Base-by-base conservation (phyloP, 2,329 filamentous ascomycete species). In the Verticillium dahliae region DNA sequence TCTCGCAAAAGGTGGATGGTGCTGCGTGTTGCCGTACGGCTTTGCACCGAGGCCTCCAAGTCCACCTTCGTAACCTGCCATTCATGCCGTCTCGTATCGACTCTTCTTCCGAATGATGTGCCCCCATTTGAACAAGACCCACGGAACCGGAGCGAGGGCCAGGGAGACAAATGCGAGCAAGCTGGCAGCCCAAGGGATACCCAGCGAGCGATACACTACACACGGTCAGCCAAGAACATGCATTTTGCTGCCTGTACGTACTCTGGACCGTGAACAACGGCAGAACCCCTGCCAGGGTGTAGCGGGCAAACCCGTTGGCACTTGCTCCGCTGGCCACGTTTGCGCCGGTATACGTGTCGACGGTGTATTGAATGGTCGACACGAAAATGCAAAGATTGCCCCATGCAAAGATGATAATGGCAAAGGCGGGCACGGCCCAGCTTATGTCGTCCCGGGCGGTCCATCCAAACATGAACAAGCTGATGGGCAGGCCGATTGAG, bases 391-490 rank as follows among this genome's bases (percentile, higher is more conserved):
- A 83, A 1, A 87, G 70, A 65, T 86, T 87, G 1, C 85, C 85
- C 78, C 81, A 85, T 0, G 82, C 82, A 67, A 88, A 87, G 0
- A 81, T 75, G 2, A 85, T 73, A 7, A 84, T 81, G 4, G 82
- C 80, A 0, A 81, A 70, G 0, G 80, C 76, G 0, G 82, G 78
- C 27, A 78, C 78, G 0, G 77, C 79, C 81, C 83, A 86, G 3
- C 78, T 76, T 1, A 81, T 68, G 6, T 73, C 74, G 1, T 65
- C 62, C 4, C 75, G 70, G 0, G 81, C 80, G 1, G 81, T 80
- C 85, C 85, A 88, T 0, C 78, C 83, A 65, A 85, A 85, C 83
- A 85, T 85, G 73, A 88, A 87, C 62, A 88, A 78, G 11, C 84
- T 79, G 13, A 85, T 69, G 1, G 86, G 84, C 11, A 89, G 76